phyloP scores from a whole-genome alignment of 1,284 basidiomycete genomes.

The Cutaneotrichosporon dermatis region DNA sequence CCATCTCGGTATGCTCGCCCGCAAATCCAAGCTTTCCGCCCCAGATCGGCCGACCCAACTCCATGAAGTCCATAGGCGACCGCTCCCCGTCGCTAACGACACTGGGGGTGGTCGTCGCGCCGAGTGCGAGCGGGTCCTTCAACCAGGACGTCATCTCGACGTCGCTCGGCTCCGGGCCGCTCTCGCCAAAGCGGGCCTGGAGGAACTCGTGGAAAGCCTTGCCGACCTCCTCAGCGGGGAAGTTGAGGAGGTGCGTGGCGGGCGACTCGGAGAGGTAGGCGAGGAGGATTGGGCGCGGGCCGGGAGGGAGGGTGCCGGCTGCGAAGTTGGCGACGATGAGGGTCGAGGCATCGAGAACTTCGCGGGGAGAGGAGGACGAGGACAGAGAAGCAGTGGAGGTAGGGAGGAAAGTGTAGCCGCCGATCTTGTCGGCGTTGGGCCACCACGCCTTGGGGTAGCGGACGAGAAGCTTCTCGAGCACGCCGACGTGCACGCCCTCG shows the following conservation, averaged over 20 bases:
- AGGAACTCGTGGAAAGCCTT: conserved; percentile 47
- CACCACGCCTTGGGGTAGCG: conserved; percentile 52
- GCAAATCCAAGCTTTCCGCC: conserved; percentile 52
- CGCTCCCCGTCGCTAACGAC: conserved; percentile 43
- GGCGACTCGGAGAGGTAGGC: conserved; percentile 50
- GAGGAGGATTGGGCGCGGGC: conserved; percentile 44
- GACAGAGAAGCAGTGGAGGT: conserved; percentile 11
- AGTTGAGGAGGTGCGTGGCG: conserved; percentile 30
- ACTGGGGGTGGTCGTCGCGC: conserved; percentile 54
- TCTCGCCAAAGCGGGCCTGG: conserved; percentile 28
- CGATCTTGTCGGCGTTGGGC: conserved; percentile 41
- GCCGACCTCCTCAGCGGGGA: conserved; percentile 33
- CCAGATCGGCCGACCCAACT: conserved; percentile 50
- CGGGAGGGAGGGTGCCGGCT: conserved; percentile 36
- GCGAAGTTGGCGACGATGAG: conserved; percentile 47
- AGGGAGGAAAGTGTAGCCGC: conserved; percentile 50
- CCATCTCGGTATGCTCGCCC: conserved; percentile 55
- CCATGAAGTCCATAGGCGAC: conserved; percentile 52
- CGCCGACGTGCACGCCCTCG: conserved; percentile 46
- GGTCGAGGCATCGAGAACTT: conserved; percentile 42
- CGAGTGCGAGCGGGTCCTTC: conserved; percentile 50
- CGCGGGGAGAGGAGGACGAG: conserved; percentile 20
- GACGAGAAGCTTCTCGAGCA: conserved; percentile 52
- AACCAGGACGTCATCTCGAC: conserved; percentile 50
- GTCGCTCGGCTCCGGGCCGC: conserved; percentile 21